Conservation (phyloP, 352 stramenopile genomes). For the Phytophthora capsici region DNA sequence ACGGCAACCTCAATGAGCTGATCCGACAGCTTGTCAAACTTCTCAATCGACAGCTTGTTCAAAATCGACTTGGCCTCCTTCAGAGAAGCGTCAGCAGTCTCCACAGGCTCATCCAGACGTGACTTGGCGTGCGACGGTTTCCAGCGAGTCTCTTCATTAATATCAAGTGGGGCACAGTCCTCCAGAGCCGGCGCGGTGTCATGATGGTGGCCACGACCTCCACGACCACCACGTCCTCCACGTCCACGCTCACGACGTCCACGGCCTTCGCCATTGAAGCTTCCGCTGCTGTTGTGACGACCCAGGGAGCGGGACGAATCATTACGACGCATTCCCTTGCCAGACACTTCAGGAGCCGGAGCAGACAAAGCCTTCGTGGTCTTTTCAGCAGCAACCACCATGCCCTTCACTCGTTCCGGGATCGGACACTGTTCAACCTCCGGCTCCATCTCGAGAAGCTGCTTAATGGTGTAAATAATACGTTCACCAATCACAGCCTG, state of each 20-base stretch:
- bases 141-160: slow-evolving; percentile 87
- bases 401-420: slow-evolving; percentile 56
- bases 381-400: slow-evolving; percentile 56
- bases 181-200: slow-evolving; percentile 64
- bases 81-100: slow-evolving; percentile 76
- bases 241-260: slow-evolving; percentile 51
- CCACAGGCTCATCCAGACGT: slow-evolving; percentile 48
- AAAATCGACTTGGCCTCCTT: slow-evolving; percentile 93
- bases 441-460: slow-evolving; percentile 77
- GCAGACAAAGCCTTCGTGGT: slow-evolving; percentile 53
- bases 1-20: slow-evolving; percentile 93
- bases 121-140: slow-evolving; percentile 78
- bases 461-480: slow-evolving; percentile 81
- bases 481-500: slow-evolving; percentile 54
- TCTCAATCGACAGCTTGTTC: slow-evolving; percentile 98
- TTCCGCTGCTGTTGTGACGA: slow-evolving; percentile 51
- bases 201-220: slow-evolving; percentile 45
- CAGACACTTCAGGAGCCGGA: slow-evolving; percentile 23
- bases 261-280: slow-evolving; percentile 40
- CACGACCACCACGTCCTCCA: slow-evolving; percentile 50
- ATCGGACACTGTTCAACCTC: slow-evolving; percentile 53
- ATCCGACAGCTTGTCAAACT: slow-evolving; percentile 95
- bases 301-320: slow-evolving; percentile 54
- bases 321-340: slow-evolving; percentile 41
- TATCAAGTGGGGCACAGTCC: slow-evolving; percentile 70